phyloP scores from a whole-genome alignment of 2,329 filamentous ascomycete genomes.

The Onygena corvina region DNA sequence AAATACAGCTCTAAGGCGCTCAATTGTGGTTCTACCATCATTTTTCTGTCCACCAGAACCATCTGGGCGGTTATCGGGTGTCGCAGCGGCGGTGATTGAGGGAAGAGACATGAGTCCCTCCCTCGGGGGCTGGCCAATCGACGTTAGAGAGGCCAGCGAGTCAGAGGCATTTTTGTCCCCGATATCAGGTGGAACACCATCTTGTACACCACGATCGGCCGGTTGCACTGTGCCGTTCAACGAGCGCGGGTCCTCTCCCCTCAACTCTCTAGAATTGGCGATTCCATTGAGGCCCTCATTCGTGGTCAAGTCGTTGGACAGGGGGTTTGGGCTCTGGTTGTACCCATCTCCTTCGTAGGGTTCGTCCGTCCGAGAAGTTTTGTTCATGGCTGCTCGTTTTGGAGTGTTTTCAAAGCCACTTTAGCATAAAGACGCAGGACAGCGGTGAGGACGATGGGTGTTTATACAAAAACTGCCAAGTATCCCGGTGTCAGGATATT shows the following conservation, averaged over 20 bases:
- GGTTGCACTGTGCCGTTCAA: not conserved
- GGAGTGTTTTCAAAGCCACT: not conserved
- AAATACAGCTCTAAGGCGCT: slow-evolving; percentile 20
- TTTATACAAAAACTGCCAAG: not conserved
- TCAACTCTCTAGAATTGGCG: slow-evolving; percentile 45
- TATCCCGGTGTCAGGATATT: not conserved
- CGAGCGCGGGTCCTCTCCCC: slow-evolving; percentile 29
- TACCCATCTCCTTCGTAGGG: slow-evolving; percentile 41
- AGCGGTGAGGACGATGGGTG: not conserved
- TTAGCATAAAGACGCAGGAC: not conserved
- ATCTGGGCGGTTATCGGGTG: not conserved
- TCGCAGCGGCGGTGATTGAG: not conserved
- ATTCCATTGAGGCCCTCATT: slow-evolving; percentile 50
- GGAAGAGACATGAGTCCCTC: not conserved
- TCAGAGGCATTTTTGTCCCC: not conserved
- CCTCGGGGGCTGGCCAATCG: not conserved
- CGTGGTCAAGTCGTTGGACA: slow-evolving; percentile 51
- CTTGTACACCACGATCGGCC: not conserved
- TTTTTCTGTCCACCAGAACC: not conserved
- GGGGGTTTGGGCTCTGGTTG: slow-evolving; percentile 49
- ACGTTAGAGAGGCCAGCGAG: not conserved
- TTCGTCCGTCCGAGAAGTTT: slow-evolving; percentile 51
- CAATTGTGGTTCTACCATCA: not conserved
- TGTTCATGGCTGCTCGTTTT: slow-evolving; percentile 51
- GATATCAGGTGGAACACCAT: not conserved